Conservation (phyloP, 179 eudicot genomes). For the Camellia oleifera region DNA sequence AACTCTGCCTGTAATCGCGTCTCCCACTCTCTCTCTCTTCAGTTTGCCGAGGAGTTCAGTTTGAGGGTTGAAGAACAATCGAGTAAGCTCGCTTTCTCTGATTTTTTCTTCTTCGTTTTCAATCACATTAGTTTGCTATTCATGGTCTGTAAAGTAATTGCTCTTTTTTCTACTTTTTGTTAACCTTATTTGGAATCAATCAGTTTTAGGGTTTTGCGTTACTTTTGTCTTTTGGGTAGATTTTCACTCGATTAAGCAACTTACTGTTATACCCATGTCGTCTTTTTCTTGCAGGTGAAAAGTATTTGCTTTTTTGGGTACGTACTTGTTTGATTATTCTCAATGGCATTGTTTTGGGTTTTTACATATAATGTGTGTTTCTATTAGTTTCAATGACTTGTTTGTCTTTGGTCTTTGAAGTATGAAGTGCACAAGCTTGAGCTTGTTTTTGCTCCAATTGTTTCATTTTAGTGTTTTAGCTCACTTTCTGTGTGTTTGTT, state of each 20-base stretch:
- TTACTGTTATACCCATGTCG: neutral
- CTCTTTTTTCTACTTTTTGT: neutral
- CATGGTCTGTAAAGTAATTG: neutral
- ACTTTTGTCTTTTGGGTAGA: too few species aligned
- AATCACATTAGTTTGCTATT: neutral
- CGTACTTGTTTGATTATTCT: neutral
- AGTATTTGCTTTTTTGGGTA: neutral
- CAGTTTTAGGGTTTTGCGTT: constrained; percentile 6
- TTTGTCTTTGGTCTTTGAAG: neutral
- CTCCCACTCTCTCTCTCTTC: neutral
- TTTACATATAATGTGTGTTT: neutral
- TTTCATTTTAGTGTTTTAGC: neutral
- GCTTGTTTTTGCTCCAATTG: neutral
- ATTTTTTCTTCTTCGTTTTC: neutral
- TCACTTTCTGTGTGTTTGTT: neutral
- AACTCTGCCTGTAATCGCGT: neutral
- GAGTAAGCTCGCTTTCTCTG: neutral
- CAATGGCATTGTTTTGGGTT: neutral
- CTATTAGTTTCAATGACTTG: neutral
- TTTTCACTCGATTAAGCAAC: neutral
- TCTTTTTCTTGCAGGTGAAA: neutral
- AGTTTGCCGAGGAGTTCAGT: neutral
- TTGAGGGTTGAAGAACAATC: neutral
- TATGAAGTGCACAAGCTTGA: neutral
- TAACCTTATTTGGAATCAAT: neutral